Base-by-base conservation (phyloP, 2,329 filamentous ascomycete species). In the Aureobasidium lini region DNA sequence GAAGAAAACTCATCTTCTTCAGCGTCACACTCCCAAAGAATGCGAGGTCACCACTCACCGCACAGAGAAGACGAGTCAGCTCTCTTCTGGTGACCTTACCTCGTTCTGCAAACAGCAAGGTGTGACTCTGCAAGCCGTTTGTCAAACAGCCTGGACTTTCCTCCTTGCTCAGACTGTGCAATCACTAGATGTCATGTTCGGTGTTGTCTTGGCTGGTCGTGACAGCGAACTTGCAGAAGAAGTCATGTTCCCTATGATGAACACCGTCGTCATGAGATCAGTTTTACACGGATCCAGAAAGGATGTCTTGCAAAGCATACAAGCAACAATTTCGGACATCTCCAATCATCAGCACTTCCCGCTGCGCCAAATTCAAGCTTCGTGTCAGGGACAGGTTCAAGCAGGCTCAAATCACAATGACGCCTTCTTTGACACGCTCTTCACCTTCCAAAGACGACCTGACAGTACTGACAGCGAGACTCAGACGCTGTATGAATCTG, bases 181-280 rank as follows among this genome's bases (percentile, higher is more conserved):
- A 3, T 82, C 81, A 0, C 79, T 95, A 0, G 91, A 96, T 64
- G 81, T 95, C 4, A 80, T 84, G 0, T 96, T 94, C 68, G 93
- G 93, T 0, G 83, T 89, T 0, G 87, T 96, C 1, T 77, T 96
- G 11, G 91, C 90, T 0, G 92, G 93, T 15, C 82, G 93, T n/a
- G 89, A 94, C 60, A 84, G 84, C 9, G 85, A 88, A 47, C 80
- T 82, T 15, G 81, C 84, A 0, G 82, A 88, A 44, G 72, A 82
- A 29, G 72, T 93, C 11, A 79, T 92, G 68, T 96, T 96, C 66
- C 93, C 92, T 0, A 90, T 88, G 0, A 96, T 96, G 89, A 96
- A 95, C 68, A 96, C 92, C 0, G 85, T 96, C 0, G 83, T 87
- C 0, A 78, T 95, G 7, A 81, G 91, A 10, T 81, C 81, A 1